Evolutionary conservation across 2,329 filamentous ascomycete genomes (phyloP).

Genomic region (Ophiostoma triangulosporum): DNA sequence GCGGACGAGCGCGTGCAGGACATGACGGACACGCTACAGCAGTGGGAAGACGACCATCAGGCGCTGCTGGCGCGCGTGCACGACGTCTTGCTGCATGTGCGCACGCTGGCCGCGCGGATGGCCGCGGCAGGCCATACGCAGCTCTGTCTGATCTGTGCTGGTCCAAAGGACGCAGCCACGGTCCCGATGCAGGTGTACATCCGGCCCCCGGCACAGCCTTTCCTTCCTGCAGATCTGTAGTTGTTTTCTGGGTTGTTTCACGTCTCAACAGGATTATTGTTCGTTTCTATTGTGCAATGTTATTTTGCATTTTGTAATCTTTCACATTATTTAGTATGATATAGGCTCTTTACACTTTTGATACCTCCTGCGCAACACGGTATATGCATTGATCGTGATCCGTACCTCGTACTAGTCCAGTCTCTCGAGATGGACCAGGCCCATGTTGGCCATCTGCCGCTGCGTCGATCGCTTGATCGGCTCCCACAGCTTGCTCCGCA

Average conservation of each 20-base stretch:
- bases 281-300: background rate
- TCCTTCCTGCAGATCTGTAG: background rate
- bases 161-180: background rate
- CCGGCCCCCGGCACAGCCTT: background rate
- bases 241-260: background rate
- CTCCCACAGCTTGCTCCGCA: slow-evolving; percentile 11
- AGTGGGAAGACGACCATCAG: background rate
- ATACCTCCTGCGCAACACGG: no score
- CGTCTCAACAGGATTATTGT: background rate
- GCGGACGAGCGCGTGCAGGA: background rate
- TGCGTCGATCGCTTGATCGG: slow-evolving; percentile 9
- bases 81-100: background rate
- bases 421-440: background rate
- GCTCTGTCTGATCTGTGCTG: background rate
- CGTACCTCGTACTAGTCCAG: background rate
- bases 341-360: background rate
- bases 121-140: background rate
- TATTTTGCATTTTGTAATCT: background rate
- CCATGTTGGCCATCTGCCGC: background rate
- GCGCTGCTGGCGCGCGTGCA: background rate
- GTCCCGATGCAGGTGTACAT: background rate
- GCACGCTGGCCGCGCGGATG: background rate
- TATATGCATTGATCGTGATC: no score
- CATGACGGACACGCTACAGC: background rate
- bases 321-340: background rate